These are phyloP conservation scores for Aspergillus persii DNA, from an alignment of 2,329 filamentous ascomycete genomes.

Conservation along the genomic window DNA sequence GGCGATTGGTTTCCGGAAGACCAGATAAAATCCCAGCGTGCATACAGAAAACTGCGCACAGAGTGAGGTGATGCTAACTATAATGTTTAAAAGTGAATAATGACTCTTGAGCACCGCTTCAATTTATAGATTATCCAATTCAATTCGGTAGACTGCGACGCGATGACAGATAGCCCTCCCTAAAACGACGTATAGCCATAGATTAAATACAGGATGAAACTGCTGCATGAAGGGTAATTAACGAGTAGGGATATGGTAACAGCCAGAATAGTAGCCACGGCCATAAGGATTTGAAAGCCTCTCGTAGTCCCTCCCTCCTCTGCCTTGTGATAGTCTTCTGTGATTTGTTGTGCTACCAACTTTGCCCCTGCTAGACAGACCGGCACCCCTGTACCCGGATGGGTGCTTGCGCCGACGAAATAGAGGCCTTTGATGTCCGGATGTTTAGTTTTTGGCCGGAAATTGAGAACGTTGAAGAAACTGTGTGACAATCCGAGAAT, in stretches of 20 bases:
- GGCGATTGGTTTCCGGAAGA: slow-evolving; percentile 60
- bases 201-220: too few relatives aligned
- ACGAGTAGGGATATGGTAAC: too few relatives aligned
- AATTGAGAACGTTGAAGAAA: slow-evolving; percentile 56
- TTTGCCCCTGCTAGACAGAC: slow-evolving; percentile 42
- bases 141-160: too few relatives aligned
- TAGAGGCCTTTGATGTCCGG: slow-evolving; percentile 45
- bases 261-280: too few relatives aligned
- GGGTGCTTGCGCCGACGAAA: slow-evolving; percentile 73
- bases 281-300: background rate
- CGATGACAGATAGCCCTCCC: too few relatives aligned
- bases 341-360: slow-evolving; percentile 4
- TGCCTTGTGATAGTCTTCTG: background rate
- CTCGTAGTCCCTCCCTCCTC: background rate
- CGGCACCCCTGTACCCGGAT: slow-evolving; percentile 73
- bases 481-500: slow-evolving; percentile 70
- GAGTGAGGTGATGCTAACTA: background rate
- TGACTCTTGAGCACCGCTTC: too few relatives aligned
- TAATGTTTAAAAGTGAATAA: too few relatives aligned
- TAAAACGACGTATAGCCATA: too few relatives aligned
- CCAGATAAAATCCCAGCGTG: slow-evolving; percentile 50
- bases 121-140: too few relatives aligned
- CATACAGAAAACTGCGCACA: background rate
- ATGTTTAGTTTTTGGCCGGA: slow-evolving; percentile 34
- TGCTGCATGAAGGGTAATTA: too few relatives aligned